A percentile compares a stretch with the other conserved stretches of the same genome.
Conservation (phyloP, 192 early-diverging fungal genomes). For the Haplosporangium gracile region DNA sequence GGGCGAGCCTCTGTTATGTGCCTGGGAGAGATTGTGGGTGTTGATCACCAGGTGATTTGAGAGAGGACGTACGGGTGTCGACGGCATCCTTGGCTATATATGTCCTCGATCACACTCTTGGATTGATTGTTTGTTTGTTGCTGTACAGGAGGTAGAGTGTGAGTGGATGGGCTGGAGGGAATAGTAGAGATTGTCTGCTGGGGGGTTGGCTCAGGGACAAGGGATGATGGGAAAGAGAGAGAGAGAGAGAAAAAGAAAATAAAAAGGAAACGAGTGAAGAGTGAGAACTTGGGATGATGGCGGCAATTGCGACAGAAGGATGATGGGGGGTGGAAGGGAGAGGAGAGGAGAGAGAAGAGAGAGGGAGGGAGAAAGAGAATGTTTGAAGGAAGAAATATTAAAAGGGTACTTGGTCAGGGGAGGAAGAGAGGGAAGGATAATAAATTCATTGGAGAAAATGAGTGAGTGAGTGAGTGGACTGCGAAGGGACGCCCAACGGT, state of each 20-base stretch:
- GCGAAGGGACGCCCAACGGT: not conserved
- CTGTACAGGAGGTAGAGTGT: not conserved
- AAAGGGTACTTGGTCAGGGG: too few species aligned
- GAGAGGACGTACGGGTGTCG: constrained; percentile 45
- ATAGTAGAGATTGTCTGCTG: constrained; percentile 6
- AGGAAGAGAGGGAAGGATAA: too few species aligned
- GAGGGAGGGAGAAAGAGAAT: not conserved
- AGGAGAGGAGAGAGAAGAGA: not conserved
- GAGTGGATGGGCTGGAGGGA: not conserved
- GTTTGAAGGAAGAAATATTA: too few species aligned
- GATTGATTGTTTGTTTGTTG: too few species aligned
- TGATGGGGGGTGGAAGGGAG: not conserved
- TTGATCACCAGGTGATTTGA: constrained; percentile 52
- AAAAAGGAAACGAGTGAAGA: not conserved
- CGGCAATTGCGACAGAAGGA: not conserved
- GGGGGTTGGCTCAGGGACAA: not conserved
- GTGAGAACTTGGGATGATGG: not conserved
- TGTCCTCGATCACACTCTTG: too few species aligned
- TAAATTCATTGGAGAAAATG: too few species aligned
- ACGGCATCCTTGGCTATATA: constrained; percentile 25
- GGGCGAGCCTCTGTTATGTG: constrained; percentile 52
- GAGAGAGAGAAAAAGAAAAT: not conserved
- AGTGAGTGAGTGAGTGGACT: too few species aligned
- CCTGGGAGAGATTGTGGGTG: constrained; percentile 56
- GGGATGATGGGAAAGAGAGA: not conserved